A percentile compares a stretch with the other conserved stretches of the same genome.
Evolutionary conservation across 2,329 filamentous ascomycete species (phyloP).

Genomic region (Fusarium marasasianum): DNA sequence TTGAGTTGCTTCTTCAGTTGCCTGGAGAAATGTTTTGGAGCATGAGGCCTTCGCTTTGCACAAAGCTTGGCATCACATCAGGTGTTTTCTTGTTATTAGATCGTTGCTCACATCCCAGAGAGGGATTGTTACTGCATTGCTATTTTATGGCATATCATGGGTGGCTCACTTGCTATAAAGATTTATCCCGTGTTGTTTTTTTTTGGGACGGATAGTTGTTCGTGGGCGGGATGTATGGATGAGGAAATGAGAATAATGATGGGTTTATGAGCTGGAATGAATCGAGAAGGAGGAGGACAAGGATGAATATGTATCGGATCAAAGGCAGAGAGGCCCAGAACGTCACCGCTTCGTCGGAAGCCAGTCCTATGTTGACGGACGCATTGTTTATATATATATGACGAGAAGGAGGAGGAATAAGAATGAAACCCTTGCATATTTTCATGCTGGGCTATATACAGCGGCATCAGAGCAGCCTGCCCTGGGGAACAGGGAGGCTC

Average conservation of each 20-base stretch:
- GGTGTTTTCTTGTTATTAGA: slow-evolving; percentile 40
- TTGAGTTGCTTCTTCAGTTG: slow-evolving; percentile 28
- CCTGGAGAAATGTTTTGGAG: slow-evolving; percentile 32
- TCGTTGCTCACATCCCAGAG: slow-evolving; percentile 26
- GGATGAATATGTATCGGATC: slow-evolving; percentile 10
- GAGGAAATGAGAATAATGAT: slow-evolving; percentile 34
- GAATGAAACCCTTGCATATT: slow-evolving; percentile 21
- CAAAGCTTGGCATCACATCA: slow-evolving; percentile 12
- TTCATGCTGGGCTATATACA: slow-evolving; percentile 11
- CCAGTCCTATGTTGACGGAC: slow-evolving; percentile 13
- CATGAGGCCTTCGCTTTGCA: slow-evolving; percentile 14
- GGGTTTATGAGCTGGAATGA: slow-evolving; percentile 24
- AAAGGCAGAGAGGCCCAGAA: slow-evolving; percentile 5
- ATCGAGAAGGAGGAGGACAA: slow-evolving; percentile 8
- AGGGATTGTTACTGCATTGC: slow-evolving; percentile 21
- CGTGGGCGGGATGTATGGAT: slow-evolving; percentile 14
- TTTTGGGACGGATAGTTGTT: slow-evolving; percentile 16
- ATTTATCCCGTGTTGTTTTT: slow-evolving; percentile 5
- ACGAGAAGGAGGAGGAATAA: slow-evolving; percentile 19
- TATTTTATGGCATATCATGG: slow-evolving; percentile 25
- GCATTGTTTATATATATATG: slow-evolving; percentile 16
- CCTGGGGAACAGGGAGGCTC: neutral
- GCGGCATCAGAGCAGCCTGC: slow-evolving; percentile 1
- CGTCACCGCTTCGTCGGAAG: slow-evolving; percentile 1
- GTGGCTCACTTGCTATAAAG: slow-evolving; percentile 32